Evolutionary conservation across 306 rosid genomes (phyloP), one percentile per base, ranked within the genome.

Genomic region (Nissolia schottii): DNA sequence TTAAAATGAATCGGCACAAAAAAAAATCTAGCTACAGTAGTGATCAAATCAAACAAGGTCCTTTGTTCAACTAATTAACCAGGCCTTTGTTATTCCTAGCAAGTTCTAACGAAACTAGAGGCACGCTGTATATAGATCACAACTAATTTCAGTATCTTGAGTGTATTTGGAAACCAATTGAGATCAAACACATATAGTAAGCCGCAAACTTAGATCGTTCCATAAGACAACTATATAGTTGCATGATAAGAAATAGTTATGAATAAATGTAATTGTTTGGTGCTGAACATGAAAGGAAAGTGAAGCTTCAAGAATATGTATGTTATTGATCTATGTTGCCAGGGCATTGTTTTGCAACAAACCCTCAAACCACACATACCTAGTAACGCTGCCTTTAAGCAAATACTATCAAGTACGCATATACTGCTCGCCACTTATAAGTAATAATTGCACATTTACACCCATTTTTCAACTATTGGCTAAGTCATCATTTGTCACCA

Each of bases 321-420:
- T 29, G 29, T n/a, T 18, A 48, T 28, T 16, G 18, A 45, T 45
- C 16, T 48, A 18, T 7, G 60, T 46, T 7, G 60, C 59, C 2
- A 29, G 22, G 19, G 34, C 73, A 67, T 18, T 49, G 16, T 31
- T 32, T 49, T 29, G 64, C 31, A 49, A 67, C 61, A 49, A 49
- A 49, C 73, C 34, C n/a, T n/a, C 73, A 67, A 20, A 67, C 53
- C 53, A 46, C 16, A 19, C 51, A 45, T n/a, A 15, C n/a, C n/a
- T n/a, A n/a, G n/a, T n/a, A n/a, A n/a, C 51, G 19, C 19, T 45
- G 5, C 51, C 51, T 45, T 45, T 45, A 45, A 45, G 51, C 20
- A 45, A 45, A 45, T 45, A n/a, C n/a, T n/a, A 45, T 41, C 48
- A 9, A 18, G 43, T 9, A 27, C 18, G n/a, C n/a, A n/a, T n/a